Percentiles rank a stretch among this genome's conserved stretches.
phyloP scores from a whole-genome alignment of 2,329 filamentous ascomycete species.

The Colletotrichum australisinense region DNA sequence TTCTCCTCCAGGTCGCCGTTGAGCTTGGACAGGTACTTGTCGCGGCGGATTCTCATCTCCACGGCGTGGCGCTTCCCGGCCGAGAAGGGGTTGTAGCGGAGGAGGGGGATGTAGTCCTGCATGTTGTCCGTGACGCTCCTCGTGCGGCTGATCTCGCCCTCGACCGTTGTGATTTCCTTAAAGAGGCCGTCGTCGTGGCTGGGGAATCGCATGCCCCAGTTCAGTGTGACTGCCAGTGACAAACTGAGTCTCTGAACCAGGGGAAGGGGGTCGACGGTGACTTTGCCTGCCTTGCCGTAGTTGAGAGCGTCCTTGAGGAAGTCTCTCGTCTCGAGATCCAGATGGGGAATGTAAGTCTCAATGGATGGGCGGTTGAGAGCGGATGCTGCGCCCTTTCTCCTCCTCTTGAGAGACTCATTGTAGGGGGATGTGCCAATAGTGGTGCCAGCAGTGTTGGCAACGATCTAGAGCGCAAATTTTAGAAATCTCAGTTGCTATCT shows the following conservation, averaged over 20 bases:
- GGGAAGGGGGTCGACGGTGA: slow-evolving; percentile 69
- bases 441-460: slow-evolving; percentile 41
- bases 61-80: slow-evolving; percentile 22
- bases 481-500: background rate
- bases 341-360: slow-evolving; percentile 71
- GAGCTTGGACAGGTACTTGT: slow-evolving; percentile 37
- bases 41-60: slow-evolving; percentile 37
- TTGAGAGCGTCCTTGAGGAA: slow-evolving; percentile 70
- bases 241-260: slow-evolving; percentile 74
- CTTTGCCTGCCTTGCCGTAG: slow-evolving; percentile 64
- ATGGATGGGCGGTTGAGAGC: slow-evolving; percentile 74
- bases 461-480: slow-evolving; percentile 55
- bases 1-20: slow-evolving; percentile 37
- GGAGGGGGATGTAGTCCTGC: slow-evolving; percentile 39
- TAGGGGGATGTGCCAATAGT: slow-evolving; percentile 75
- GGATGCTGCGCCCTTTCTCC: slow-evolving; percentile 74
- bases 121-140: slow-evolving; percentile 39
- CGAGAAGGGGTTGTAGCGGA: slow-evolving; percentile 35
- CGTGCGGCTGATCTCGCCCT: slow-evolving; percentile 37
- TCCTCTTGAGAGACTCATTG: slow-evolving; percentile 74
- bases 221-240: slow-evolving; percentile 72
- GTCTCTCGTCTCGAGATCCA: slow-evolving; percentile 63
- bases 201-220: slow-evolving; percentile 67
- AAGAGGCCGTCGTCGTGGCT: slow-evolving; percentile 33
- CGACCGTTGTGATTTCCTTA: slow-evolving; percentile 39